Evolutionary conservation across 805 yeast species (phyloP).

Genomic region (Wickerhamiella bombiphila): DNA sequence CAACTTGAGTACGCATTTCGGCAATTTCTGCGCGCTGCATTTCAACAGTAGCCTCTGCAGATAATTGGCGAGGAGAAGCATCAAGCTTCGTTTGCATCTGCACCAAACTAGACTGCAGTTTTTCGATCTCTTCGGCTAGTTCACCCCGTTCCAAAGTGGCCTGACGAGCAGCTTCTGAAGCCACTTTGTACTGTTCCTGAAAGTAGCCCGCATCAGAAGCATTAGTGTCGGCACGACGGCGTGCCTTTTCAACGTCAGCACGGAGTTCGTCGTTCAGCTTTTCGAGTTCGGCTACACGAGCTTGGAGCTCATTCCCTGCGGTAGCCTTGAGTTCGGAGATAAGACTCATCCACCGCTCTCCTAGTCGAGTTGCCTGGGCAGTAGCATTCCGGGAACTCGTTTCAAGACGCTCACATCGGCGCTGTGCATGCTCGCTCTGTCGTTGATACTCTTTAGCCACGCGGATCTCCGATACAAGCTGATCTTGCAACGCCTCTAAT

Average conservation of each 20-base stretch:
- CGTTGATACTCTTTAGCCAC: not conserved
- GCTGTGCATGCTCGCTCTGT: conserved; percentile 25
- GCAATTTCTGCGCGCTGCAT: conserved; percentile 14
- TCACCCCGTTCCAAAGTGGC: conserved; percentile 7
- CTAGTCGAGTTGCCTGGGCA: not conserved
- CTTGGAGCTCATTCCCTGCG: not conserved
- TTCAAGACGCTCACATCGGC: conserved; percentile 16
- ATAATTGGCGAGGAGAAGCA: conserved; percentile 25
- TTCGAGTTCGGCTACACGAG: not conserved
- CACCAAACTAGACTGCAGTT: conserved; percentile 23
- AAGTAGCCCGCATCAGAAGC: conserved; percentile 27
- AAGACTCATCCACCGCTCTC: conserved; percentile 1
- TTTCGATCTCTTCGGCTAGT: conserved; percentile 23
- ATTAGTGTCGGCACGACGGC: conserved; percentile 15
- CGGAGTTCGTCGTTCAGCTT: conserved; percentile 9
- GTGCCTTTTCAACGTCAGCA: conserved; percentile 38
- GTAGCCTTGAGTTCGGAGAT: not conserved
- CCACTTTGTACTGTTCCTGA: conserved; percentile 21
- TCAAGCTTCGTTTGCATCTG: not conserved
- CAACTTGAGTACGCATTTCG: conserved; percentile 1
- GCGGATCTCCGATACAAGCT: conserved; percentile 22
- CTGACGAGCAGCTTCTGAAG: conserved; percentile 21
- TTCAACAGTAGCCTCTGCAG: conserved; percentile 28
- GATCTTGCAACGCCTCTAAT: conserved; percentile 31
- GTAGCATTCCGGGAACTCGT: not conserved